Evolutionary conservation across 23 red algal genomes (phyloP).

Genomic region (Rhodosorus marinus): DNA sequence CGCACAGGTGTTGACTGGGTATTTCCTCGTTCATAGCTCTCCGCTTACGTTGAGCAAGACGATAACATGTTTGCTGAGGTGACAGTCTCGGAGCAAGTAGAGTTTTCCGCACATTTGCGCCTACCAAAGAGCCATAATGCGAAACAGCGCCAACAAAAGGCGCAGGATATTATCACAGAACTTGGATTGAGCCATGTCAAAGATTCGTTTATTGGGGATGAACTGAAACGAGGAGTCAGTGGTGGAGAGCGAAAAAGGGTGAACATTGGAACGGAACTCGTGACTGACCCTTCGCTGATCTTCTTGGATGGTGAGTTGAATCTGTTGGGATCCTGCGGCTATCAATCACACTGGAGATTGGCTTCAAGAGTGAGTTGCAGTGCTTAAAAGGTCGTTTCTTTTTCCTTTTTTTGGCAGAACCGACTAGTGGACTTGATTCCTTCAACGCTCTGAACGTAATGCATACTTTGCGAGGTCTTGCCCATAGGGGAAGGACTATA

Average conservation of each 20-base stretch:
- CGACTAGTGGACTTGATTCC: constrained; percentile 69
- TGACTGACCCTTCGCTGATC: constrained; percentile 68
- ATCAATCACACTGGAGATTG: not conserved
- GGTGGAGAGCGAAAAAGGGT: constrained; percentile 94
- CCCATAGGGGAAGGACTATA: constrained; percentile 68
- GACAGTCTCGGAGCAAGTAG: constrained; percentile 81
- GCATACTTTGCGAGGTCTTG: constrained; percentile 59
- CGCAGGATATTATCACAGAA: constrained; percentile 39
- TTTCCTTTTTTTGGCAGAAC: constrained; percentile 11
- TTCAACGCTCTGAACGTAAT: constrained; percentile 93
- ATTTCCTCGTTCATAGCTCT: not conserved
- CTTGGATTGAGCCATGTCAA: constrained; percentile 46
- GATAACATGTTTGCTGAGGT: constrained; percentile 90
- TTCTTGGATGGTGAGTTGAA: constrained; percentile 48
- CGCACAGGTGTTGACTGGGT: not conserved
- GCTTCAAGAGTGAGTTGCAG: not conserved
- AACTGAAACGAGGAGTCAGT: constrained; percentile 51
- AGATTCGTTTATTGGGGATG: constrained; percentile 57
- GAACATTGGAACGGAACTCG: constrained; percentile 79
- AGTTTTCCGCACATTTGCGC: constrained; percentile 47
- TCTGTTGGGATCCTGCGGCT: too few relatives aligned
- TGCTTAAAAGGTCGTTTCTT: not conserved
- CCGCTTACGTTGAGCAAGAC: constrained; percentile 39
- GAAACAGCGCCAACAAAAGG: constrained; percentile 40
- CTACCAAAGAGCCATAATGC: constrained; percentile 33